Conservation (phyloP, 2,329 filamentous ascomycete genomes). For the Beauveria sp. region DNA sequence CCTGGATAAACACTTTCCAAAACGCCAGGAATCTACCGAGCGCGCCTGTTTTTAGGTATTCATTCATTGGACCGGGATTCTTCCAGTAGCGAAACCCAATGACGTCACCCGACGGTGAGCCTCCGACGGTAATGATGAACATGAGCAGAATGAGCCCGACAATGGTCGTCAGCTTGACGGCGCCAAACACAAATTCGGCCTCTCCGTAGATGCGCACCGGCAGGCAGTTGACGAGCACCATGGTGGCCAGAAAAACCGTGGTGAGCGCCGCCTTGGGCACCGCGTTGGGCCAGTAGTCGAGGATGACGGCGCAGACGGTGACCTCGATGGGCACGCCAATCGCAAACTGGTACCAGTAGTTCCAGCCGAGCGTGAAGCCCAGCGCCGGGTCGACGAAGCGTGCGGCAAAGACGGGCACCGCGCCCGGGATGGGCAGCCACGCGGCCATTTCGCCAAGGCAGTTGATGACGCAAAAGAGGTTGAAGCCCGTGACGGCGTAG, state of each 20-base stretch:
- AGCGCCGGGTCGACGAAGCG: slow-evolving; percentile 41
- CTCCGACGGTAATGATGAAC: slow-evolving; percentile 42
- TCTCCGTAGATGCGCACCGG: slow-evolving; percentile 43
- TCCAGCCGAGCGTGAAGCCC: slow-evolving; percentile 43
- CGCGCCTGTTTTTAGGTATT: slow-evolving; percentile 29
- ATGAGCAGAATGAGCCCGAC: slow-evolving; percentile 42
- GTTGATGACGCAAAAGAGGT: slow-evolving; percentile 41
- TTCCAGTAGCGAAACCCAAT: slow-evolving; percentile 40
- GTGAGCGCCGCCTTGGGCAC: slow-evolving; percentile 25
- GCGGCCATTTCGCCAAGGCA: slow-evolving; percentile 52
- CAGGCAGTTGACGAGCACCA: slow-evolving; percentile 32
- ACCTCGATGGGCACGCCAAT: slow-evolving; percentile 42
- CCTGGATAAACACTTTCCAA: slow-evolving; percentile 38
- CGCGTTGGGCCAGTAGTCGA: slow-evolving; percentile 35
- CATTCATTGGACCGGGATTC: slow-evolving; percentile 35
- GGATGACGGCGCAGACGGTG: slow-evolving; percentile 37
- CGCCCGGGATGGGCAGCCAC: slow-evolving; percentile 52
- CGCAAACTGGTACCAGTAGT: slow-evolving; percentile 44
- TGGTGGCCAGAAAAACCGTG: slow-evolving; percentile 29
- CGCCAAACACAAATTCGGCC: slow-evolving; percentile 42
- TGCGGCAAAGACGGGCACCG: slow-evolving; percentile 41
- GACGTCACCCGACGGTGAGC: slow-evolving; percentile 32
- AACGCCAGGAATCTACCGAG: slow-evolving; percentile 36
- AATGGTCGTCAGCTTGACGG: slow-evolving; percentile 42
- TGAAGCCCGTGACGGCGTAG: slow-evolving; percentile 36